Conservation (phyloP, 257 asterid genomes). For the Echites panduratus region DNA sequence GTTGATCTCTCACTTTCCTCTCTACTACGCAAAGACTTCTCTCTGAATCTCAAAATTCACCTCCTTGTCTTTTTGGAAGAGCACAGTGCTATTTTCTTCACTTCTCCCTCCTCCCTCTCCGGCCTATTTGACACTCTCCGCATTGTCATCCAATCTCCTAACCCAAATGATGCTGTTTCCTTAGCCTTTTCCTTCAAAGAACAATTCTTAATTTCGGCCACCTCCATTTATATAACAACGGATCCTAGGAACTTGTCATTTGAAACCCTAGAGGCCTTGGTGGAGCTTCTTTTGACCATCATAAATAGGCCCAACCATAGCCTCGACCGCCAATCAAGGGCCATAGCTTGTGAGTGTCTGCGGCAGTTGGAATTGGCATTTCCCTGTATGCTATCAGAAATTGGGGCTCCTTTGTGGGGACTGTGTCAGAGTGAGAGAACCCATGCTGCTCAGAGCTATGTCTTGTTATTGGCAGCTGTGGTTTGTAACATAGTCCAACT, state of each 20-base stretch:
- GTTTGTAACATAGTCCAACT: conserved; percentile 44
- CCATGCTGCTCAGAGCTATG: conserved; percentile 68
- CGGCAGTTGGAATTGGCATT: conserved; percentile 75
- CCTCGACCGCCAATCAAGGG: conserved; percentile 74
- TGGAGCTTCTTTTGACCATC: conserved; percentile 74
- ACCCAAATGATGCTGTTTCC: conserved; percentile 39
- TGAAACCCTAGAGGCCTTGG: conserved; percentile 32
- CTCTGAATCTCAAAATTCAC: conserved; percentile 59
- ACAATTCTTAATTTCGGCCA: conserved; percentile 64
- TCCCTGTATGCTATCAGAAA: conserved; percentile 76
- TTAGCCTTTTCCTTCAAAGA: conserved; percentile 60
- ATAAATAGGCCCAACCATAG: conserved; percentile 87
- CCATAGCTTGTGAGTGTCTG: conserved; percentile 81
- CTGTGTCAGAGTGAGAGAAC: conserved; percentile 82
- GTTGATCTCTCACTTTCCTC: conserved; percentile 57
- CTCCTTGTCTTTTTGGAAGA: conserved; percentile 76
- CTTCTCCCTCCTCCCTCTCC: conserved; percentile 16
- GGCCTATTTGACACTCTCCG: conserved; percentile 67
- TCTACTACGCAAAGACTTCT: conserved; percentile 58
- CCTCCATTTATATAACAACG: conserved; percentile 34
- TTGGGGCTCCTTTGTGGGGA: conserved; percentile 62
- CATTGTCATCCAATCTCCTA: conserved; percentile 59
- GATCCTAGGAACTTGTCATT: conserved; percentile 19
- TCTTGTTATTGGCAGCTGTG: conserved; percentile 49
- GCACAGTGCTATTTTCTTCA: conserved; percentile 26